These are phyloP conservation scores for Penicillium egyptiacum DNA, from an alignment of 495 filamentous ascomycete species.

Conservation along the genomic window DNA sequence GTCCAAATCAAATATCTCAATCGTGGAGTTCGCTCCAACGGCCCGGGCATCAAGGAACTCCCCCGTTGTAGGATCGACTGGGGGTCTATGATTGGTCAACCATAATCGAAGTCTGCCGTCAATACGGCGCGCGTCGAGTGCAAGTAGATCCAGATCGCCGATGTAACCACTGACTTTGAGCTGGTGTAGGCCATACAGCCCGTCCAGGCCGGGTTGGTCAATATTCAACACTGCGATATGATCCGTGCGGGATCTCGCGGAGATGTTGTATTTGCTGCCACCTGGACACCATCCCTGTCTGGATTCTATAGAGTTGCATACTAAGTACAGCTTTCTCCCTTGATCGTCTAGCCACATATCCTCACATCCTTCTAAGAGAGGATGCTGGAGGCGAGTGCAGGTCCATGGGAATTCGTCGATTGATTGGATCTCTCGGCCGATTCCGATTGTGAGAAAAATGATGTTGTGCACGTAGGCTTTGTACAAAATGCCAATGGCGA, in stretches of 20 bases:
- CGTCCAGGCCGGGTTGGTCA: conserved; percentile 24
- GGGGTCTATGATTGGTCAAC: background rate
- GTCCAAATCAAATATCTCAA: background rate
- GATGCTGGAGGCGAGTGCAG: conserved; percentile 32
- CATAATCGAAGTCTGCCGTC: background rate
- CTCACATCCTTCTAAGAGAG: conserved; percentile 40
- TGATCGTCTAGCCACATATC: conserved; percentile 42
- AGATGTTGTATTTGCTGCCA: conserved; percentile 14
- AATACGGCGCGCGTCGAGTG: background rate
- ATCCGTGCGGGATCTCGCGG: conserved; percentile 28
- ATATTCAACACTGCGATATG: conserved; percentile 37
- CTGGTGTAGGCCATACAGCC: conserved; percentile 24
- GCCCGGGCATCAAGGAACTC: background rate
- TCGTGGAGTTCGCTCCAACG: background rate
- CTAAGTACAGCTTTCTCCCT: conserved; percentile 19
- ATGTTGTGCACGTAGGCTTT: background rate
- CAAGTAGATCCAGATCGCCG: background rate
- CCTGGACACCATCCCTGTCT: conserved; percentile 5
- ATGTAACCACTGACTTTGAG: conserved; percentile 2
- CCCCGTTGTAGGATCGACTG: background rate
- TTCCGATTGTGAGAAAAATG: background rate
- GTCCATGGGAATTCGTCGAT: conserved; percentile 32
- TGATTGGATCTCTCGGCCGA: conserved; percentile 29
- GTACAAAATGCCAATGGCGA: background rate
- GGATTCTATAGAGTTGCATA: background rate